Evolutionary conservation across 768 basidiomycete species (phyloP), one percentile per base, ranked within the genome.

Genomic region (Agaricus blazei): DNA sequence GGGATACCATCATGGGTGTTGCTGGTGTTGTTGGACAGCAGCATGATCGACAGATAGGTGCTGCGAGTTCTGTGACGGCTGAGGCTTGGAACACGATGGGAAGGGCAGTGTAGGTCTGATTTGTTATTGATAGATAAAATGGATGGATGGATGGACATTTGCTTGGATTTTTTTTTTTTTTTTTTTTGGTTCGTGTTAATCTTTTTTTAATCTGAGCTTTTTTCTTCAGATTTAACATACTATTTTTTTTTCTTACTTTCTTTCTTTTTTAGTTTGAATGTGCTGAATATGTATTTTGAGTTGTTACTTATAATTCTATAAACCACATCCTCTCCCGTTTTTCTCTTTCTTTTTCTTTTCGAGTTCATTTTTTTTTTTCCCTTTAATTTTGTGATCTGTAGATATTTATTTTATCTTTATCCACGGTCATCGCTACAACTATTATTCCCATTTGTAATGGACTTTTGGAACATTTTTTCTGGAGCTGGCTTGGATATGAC

Each of bases 61-160:
- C 60, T 23, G 52, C 61, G 53, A 59, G 65, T 59, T 34, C 34
- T 34, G 7, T 11, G 34, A 34, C 34, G 34, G 59, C 59, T 44
- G 58, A 67, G 23, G 68, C 71, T 42, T 77, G 75, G 75, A 71
- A 74, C 11, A 11, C 34, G 45, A 74, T 73, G 12, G 70, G 70
- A 28, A 60, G 59, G 52, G 77, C 75, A 57, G 15, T 79, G 68
- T 79, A 34, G 34, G 11, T 34, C 34, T 34, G 34, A 34, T 34
- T 19, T 34, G 34, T 1, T 34, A 34, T 11, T 11, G 7, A 34
- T 34, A 34, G 72, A 72, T 63, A 62, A 62, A 60, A 59, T 58
- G 45, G 52, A 58, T 43, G 24, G n/a, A 51, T 58, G 26, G 54
- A 59, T 57, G 24, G 61, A 45, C 60, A 59, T 38, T 49, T 48